Evolutionary conservation across 345 rosid species (phyloP), one percentile per base, ranked within the genome.

Genomic region (Toxicodendron radicans): DNA sequence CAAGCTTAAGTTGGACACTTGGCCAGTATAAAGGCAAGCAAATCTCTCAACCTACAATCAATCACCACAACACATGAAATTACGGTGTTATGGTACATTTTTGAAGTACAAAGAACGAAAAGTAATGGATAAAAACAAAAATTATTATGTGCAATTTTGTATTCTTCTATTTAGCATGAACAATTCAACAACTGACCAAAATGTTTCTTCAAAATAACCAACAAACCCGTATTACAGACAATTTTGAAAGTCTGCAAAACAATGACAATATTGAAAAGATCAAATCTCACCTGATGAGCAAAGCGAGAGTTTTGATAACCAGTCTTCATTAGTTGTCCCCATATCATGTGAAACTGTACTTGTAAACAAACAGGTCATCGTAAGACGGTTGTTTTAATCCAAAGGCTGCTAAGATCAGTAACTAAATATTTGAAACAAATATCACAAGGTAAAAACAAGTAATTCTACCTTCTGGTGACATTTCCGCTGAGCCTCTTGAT

Each of bases 261-360:
- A 60, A 30, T n/a, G 45, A 24, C 0, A 10, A 27, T 46, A 57
- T 64, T 17, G 18, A 16, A 63, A 12, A 48, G 10, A 18, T 30
- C 1, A 27, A 38, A 38, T 16, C 64, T 70, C 64, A 90, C 99
- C 92, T 93, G 99, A 85, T 95, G 99, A n/a, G 99, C 99, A 72
- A 95, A 95, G 57, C 96, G 92, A 49, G 98, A 95, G 79, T 94
- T 93, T 75, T 93, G 99, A 82, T 90, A 95, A 30, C 98, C 99
- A 0, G 99, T 93, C 89, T 93, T 95, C 98, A 95, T 87, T 46
- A 95, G 92, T 56, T 95, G 99, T 32, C 99, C 99, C 99, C 99
- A 95, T 48, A 88, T 92, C 65, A 84, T 85, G 85, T 95, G 99
- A 79, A 93, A 95, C 99, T 95, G 85, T 33, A 79, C 14, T 56